Evolutionary conservation across 768 basidiomycete species (phyloP).

Genomic region (Xerocomus brunneocitrinus): DNA sequence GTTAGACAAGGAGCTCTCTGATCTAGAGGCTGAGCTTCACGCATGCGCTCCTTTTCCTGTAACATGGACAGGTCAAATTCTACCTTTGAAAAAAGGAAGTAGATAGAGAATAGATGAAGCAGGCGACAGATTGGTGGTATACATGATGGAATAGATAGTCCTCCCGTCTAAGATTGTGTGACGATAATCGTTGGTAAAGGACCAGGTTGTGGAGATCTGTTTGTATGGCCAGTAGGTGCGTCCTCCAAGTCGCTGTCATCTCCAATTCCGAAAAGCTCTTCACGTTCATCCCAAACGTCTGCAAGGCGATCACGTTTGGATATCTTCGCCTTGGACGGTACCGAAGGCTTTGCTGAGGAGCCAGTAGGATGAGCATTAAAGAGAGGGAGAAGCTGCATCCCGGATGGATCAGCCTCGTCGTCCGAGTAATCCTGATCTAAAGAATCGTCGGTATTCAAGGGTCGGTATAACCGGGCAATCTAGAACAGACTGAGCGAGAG

Average conservation of each 20-base stretch:
- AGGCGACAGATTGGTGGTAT: conserved; percentile 19
- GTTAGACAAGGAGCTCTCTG: conserved; percentile 40
- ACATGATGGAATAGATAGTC: conserved; percentile 23
- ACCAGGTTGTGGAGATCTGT: background rate
- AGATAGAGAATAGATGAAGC: conserved; percentile 11
- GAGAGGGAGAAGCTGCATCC: conserved; percentile 59
- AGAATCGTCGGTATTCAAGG: conserved; percentile 49
- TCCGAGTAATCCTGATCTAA: conserved; percentile 47
- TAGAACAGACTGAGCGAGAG: conserved; percentile 23
- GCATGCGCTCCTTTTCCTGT: conserved; percentile 7
- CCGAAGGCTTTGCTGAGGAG: conserved; percentile 17
- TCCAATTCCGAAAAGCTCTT: conserved; percentile 69
- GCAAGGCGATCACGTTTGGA: conserved; percentile 39
- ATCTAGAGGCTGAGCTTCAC: conserved; percentile 35
- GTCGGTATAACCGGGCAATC: conserved; percentile 78
- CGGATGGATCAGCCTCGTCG: conserved; percentile 41
- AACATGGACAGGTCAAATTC: conserved; percentile 2
- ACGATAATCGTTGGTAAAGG: conserved; percentile 28
- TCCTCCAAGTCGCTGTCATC: conserved; percentile 59
- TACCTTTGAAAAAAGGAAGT: background rate
- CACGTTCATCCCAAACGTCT: conserved; percentile 75
- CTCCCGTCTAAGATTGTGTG: conserved; percentile 20
- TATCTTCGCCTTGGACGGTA: conserved; percentile 27
- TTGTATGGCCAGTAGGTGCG: conserved; percentile 2
- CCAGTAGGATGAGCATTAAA: conserved; percentile 22